Conservation (phyloP, 495 filamentous ascomycete genomes). For the Penicilliopsis zonata region DNA sequence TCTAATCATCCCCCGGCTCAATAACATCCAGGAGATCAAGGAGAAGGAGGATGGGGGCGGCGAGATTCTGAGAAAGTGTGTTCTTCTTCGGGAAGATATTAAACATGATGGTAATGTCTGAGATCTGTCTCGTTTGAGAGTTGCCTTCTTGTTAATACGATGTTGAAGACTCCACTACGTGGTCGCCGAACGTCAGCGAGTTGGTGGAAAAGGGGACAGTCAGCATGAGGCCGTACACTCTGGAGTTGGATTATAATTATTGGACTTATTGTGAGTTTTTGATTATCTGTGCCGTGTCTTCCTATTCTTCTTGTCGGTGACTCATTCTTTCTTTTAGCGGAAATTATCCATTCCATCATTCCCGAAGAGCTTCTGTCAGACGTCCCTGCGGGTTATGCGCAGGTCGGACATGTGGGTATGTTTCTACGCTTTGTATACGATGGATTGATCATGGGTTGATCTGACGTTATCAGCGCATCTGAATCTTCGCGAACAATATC, state of each 20-base stretch:
- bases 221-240: conserved; percentile 56
- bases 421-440: conserved; percentile 5
- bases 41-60: conserved; percentile 32
- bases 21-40: conserved; percentile 37
- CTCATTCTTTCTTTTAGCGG: conserved; percentile 35
- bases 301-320: conserved; percentile 1
- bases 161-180: conserved; percentile 55
- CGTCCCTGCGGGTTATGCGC: conserved; percentile 74
- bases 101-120: conserved; percentile 48
- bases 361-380: conserved; percentile 57
- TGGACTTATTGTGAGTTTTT: conserved; percentile 62
- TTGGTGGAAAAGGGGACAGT: conserved; percentile 55
- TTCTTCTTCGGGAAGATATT: conserved; percentile 62
- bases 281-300: background rate
- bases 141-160: conserved; percentile 19
- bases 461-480: conserved; percentile 49
- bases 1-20: conserved; percentile 48
- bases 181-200: conserved; percentile 55
- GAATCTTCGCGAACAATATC: conserved; percentile 71
- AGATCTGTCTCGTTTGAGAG: conserved; percentile 32
- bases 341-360: conserved; percentile 69
- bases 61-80: conserved; percentile 49
- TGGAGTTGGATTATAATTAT: conserved; percentile 69
- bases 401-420: conserved; percentile 77
- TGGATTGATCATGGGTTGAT: background rate